Base-by-base conservation (phyloP, 2,329 filamentous ascomycete species). In the Pseudofabraea citricarpa region DNA sequence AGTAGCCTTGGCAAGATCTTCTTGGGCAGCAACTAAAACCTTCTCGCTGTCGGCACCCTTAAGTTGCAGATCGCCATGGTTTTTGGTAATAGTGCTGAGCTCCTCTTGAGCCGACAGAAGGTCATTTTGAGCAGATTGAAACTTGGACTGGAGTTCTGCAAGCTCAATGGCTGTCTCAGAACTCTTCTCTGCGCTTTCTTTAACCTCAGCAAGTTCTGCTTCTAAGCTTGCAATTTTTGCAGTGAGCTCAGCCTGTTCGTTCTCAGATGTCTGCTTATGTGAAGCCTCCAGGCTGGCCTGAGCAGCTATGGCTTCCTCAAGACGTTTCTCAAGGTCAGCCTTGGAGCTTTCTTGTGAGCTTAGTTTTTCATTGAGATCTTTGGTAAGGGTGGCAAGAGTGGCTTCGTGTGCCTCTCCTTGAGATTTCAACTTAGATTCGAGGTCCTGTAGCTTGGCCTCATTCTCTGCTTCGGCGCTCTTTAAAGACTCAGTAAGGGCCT, bases 271-370 rank as follows among this genome's bases (percentile, higher is more conserved):
- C 29, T 68, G 64, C 40, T 69, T 65, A 51, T 68, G 70, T 10
- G 69, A 67, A 19, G 64, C 61, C 55, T 73, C 69, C 6, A 75
- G 56, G 4, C 64, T 61, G n/a, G 62, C 59, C 40, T 72, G 72
- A 2, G 72, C 70, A 2, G 70, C 65, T 1, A 67, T 66, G 41
- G 81, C 58, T 31, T 74, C 71, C 16, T 77, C 71, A 23, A 83
- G 67, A 60, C 77, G 73, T 55, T 67, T 71, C 59, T 81, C 72
- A 36, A 83, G 62, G 16, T 72, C 71, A 19, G 65, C 66, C 22
- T 71, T 54, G 3, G 65, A 61, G 9, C 65, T 55, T 43, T 79
- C 73, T 48, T 82, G 75, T 37, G 62, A 63, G 4, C 67, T 53
- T 54, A 72, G 75, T 43, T 71, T 64, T 46, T 77, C 71, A 22